Percentiles rank a stretch among this genome's conserved stretches.
Conservation (phyloP, 768 basidiomycete species). For the Phlebiopsis flavidoalba region DNA sequence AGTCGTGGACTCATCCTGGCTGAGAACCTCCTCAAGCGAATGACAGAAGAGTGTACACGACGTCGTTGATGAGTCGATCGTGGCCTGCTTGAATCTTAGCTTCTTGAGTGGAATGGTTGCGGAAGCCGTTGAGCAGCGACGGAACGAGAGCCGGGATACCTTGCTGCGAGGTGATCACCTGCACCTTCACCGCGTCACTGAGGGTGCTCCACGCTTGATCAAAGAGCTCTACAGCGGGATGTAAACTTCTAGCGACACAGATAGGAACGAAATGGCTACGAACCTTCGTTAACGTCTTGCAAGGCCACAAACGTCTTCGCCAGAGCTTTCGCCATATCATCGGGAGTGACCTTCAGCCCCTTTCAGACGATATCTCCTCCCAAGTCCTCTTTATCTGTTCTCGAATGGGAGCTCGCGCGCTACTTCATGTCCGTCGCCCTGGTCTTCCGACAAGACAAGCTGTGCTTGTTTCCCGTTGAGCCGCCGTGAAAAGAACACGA, state of each 20-base stretch:
- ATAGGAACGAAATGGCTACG: background rate
- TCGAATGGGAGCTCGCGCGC: conserved; percentile 31
- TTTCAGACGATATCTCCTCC: conserved; percentile 38
- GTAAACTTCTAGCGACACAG: background rate
- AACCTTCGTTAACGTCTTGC: conserved; percentile 24
- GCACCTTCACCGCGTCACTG: conserved; percentile 21
- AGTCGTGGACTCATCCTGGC: conserved; percentile 15
- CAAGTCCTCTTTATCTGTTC: conserved; percentile 45
- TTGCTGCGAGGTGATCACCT: background rate
- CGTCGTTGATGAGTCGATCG: conserved; percentile 26
- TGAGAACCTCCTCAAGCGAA: conserved; percentile 26
- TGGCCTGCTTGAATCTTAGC: conserved; percentile 12
- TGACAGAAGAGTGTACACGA: conserved; percentile 30
- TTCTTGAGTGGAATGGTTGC: conserved; percentile 30
- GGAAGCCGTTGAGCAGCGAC: conserved; percentile 41
- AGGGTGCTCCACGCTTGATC: conserved; percentile 44
- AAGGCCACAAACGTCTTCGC: conserved; percentile 34
- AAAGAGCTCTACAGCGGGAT: conserved; percentile 36
- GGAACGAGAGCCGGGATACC: conserved; percentile 34
- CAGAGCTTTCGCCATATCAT: conserved; percentile 38
- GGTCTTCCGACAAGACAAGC: background rate
- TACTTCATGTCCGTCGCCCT: conserved; percentile 2
- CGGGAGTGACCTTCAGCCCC: conserved; percentile 42
- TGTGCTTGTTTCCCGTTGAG: conserved; percentile 23
- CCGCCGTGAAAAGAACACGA: conserved; percentile 50